Evolutionary conservation across 1,284 basidiomycete species (phyloP).

Genomic region (Coniferiporia weirii): DNA sequence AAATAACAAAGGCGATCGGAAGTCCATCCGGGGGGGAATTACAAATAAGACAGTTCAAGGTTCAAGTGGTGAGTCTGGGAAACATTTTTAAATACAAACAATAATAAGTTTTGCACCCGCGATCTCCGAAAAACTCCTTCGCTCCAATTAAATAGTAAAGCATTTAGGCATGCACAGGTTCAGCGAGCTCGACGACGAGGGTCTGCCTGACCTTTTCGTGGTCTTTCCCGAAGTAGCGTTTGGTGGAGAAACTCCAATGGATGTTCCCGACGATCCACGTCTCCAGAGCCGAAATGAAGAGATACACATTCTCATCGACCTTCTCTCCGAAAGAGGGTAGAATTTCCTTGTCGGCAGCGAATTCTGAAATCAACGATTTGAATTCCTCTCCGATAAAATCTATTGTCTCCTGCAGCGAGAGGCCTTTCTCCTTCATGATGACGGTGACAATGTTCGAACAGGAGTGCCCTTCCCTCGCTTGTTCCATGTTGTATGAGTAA

Average conservation of each 20-base stretch:
- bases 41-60: no score
- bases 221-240: constrained; percentile 49
- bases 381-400: constrained; percentile 53
- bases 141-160: neutral
- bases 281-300: constrained; percentile 42
- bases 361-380: constrained; percentile 45
- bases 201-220: constrained; percentile 44
- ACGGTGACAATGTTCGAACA: constrained; percentile 63
- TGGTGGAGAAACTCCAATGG: constrained; percentile 55
- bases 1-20: no score
- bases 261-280: constrained; percentile 48
- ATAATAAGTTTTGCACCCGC: neutral
- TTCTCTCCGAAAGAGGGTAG: constrained; percentile 42
- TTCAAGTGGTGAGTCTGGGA: no score
- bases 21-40: no score
- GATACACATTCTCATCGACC: constrained; percentile 43
- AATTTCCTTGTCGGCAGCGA: constrained; percentile 36
- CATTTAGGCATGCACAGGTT: neutral
- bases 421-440: constrained; percentile 49
- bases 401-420: constrained; percentile 52
- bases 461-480: constrained; percentile 51
- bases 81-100: no score
- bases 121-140: neutral
- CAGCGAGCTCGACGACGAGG: constrained; percentile 31
- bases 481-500: constrained; percentile 71